Evolutionary conservation across 352 stramenopile species (phyloP).

Genomic region (Phytophthora sansomeana): DNA sequence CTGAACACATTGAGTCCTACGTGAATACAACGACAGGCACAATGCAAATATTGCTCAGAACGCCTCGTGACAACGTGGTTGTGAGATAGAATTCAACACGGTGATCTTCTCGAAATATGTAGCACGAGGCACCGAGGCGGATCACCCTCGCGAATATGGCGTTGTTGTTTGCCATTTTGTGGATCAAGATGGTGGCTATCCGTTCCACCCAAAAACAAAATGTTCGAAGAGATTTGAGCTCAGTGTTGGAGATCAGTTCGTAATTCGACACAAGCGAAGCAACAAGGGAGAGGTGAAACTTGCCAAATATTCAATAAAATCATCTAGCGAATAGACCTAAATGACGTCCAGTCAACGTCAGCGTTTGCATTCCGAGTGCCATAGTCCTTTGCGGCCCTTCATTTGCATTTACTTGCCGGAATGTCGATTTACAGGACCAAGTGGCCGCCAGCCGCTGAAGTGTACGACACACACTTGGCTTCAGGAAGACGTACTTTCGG

Average conservation of each 20-base stretch:
- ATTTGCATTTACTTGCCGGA: too few species aligned
- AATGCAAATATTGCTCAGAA: constrained; percentile 40
- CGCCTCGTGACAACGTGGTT: constrained; percentile 39
- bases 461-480: too few species aligned
- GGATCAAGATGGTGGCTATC: constrained; percentile 35
- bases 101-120: constrained; percentile 39
- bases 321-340: too few species aligned
- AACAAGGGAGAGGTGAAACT: too few species aligned
- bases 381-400: too few species aligned
- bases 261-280: constrained; percentile 1
- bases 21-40: constrained; percentile 42
- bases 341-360: too few species aligned
- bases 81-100: constrained; percentile 44
- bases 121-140: constrained; percentile 2
- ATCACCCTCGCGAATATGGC: constrained; percentile 21
- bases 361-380: too few species aligned
- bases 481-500: too few species aligned
- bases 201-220: constrained; percentile 21
- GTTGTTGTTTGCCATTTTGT: constrained; percentile 37
- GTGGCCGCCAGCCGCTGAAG: too few species aligned
- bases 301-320: too few species aligned
- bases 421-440: too few species aligned
- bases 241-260: constrained; percentile 31
- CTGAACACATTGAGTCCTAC: too few species aligned
- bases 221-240: constrained; percentile 32